These are phyloP conservation scores for Martiniozyma asiatica DNA, from an alignment of 1,139 yeast species.

Conservation along the genomic window DNA sequence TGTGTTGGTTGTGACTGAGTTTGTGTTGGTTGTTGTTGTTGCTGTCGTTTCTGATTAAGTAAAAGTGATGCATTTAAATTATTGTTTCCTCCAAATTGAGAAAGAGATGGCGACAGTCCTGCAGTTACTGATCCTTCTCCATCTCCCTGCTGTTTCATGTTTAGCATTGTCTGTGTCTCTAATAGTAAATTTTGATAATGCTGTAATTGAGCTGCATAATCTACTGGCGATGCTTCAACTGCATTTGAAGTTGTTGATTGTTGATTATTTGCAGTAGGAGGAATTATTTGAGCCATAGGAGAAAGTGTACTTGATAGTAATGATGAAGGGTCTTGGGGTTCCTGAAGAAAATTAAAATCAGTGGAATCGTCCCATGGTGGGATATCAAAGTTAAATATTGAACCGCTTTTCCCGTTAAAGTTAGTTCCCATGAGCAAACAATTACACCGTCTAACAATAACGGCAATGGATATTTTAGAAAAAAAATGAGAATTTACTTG, in stretches of 20 bases:
- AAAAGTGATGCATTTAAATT: slow-evolving; percentile 3
- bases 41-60: slow-evolving; percentile 7
- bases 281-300: slow-evolving; percentile 16
- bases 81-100: slow-evolving; percentile 1
- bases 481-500: no score
- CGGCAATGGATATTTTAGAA: no score
- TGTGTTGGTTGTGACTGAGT: slow-evolving; percentile 6
- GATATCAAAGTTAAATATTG: slow-evolving; percentile 15
- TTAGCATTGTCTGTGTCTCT: slow-evolving; percentile 18
- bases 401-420: no score
- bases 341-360: slow-evolving; percentile 18
- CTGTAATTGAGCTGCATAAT: slow-evolving; percentile 20
- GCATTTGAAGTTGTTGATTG: background rate
- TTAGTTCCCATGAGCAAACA: no score
- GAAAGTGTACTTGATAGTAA: slow-evolving; percentile 12
- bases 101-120: background rate
- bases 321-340: slow-evolving; percentile 10
- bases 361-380: slow-evolving; percentile 18
- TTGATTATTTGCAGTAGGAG: slow-evolving; percentile 6
- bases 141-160: slow-evolving; percentile 8
- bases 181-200: slow-evolving; percentile 21
- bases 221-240: slow-evolving; percentile 11
- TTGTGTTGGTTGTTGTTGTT: slow-evolving; percentile 1
- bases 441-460: no score
- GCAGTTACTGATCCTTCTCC: no score